phyloP scores from a whole-genome alignment of 306 rosid genomes.

The Fragaria iinumae region DNA sequence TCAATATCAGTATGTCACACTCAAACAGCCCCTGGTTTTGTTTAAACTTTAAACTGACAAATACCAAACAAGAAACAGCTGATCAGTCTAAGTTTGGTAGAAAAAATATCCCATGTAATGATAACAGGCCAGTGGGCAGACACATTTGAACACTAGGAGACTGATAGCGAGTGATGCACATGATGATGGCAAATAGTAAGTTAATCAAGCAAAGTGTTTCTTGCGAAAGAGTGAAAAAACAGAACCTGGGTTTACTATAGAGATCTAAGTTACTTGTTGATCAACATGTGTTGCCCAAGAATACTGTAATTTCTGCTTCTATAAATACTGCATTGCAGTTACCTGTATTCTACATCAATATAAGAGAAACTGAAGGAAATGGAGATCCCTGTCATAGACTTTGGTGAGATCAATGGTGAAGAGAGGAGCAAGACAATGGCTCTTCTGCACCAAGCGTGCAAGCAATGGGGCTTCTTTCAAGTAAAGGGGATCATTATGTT shows the following conservation, averaged over 20 bases:
- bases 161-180: not conserved
- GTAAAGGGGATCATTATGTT: slow-evolving; percentile 28
- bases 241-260: slow-evolving; percentile 22
- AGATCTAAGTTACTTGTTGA: slow-evolving; percentile 9
- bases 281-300: slow-evolving; percentile 21
- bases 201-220: slow-evolving; percentile 20
- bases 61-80: not conserved
- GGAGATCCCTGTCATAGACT: slow-evolving; percentile 76
- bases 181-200: slow-evolving; percentile 4
- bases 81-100: not conserved
- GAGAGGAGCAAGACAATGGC: slow-evolving; percentile 55
- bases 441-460: slow-evolving; percentile 68
- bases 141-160: not conserved
- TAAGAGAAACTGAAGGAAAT: slow-evolving; percentile 20
- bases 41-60: not conserved
- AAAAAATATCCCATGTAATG: not conserved
- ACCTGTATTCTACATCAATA: slow-evolving; percentile 28
- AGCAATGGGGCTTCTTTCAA: slow-evolving; percentile 73
- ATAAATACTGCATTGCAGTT: slow-evolving; percentile 43
- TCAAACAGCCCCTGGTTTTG: slow-evolving; percentile 57
- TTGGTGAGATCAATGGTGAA: slow-evolving; percentile 56
- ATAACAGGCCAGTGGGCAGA: slow-evolving; percentile 10
- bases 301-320: slow-evolving; percentile 24
- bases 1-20: not conserved
- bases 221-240: slow-evolving; percentile 23